Evolutionary conservation across 768 basidiomycete genomes (phyloP).

Genomic region (Lyophyllum semitale): DNA sequence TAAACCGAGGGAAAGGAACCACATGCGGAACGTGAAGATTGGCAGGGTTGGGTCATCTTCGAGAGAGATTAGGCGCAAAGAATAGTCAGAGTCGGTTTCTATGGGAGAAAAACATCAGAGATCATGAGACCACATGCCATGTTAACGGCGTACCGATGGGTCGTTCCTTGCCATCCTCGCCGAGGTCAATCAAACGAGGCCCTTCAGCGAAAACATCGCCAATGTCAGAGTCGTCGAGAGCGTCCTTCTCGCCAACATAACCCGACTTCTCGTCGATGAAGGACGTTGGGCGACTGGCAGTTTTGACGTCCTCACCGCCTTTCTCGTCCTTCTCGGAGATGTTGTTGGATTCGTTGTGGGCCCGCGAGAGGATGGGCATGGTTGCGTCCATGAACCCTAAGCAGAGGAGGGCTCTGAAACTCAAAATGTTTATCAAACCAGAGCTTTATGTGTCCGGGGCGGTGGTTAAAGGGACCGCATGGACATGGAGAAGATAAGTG

Average conservation of each 20-base stretch:
- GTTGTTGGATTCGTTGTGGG: not conserved
- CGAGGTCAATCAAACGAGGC: constrained; percentile 36
- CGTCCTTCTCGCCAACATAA: not conserved
- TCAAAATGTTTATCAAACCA: not conserved
- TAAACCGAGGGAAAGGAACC: constrained; percentile 47
- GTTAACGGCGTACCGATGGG: constrained; percentile 36
- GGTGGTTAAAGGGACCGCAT: not conserved
- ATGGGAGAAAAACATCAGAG: constrained; percentile 1
- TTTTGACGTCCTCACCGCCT: not conserved
- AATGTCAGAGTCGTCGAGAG: constrained; percentile 8
- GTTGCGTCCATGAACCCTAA: not conserved
- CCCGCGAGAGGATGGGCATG: not conserved
- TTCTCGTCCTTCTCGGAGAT: not conserved
- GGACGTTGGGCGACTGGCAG: not conserved
- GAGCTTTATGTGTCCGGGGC: not conserved
- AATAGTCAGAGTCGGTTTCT: constrained; percentile 36
- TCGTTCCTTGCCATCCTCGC: constrained; percentile 44
- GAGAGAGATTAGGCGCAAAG: constrained; percentile 38
- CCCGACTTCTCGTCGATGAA: constrained; percentile 10
- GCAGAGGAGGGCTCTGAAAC: not conserved
- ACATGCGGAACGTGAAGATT: constrained; percentile 44
- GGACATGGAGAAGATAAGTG: not conserved
- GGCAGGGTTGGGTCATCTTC: constrained; percentile 41
- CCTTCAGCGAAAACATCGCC: constrained; percentile 18
- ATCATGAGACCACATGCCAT: not conserved